These are phyloP conservation scores for Citrullus amarus DNA, from an alignment of 306 rosid genomes.

Conservation along the genomic window DNA sequence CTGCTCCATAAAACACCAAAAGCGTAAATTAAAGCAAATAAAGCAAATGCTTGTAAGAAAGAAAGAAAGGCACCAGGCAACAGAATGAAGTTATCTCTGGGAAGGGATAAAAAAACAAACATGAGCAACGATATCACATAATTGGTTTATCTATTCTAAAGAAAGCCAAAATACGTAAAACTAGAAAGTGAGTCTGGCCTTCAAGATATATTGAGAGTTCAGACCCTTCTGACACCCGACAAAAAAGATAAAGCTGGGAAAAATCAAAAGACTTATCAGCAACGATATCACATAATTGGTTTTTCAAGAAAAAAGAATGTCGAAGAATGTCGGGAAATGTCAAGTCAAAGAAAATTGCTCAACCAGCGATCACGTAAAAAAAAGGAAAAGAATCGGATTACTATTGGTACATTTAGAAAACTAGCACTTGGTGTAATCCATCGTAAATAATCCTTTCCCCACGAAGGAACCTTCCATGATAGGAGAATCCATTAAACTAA, in stretches of 20 bases:
- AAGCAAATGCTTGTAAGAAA: background rate
- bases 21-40: background rate
- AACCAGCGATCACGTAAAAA: background rate
- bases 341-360: background rate
- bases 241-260: background rate
- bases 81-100: background rate
- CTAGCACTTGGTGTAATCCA: background rate
- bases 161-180: background rate
- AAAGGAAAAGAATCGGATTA: background rate
- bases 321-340: background rate
- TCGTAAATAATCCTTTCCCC: background rate
- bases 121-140: too few species aligned
- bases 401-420: background rate
- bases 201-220: background rate
- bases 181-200: background rate
- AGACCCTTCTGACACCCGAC: background rate
- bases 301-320: background rate
- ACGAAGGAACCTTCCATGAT: background rate
- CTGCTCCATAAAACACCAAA: conserved; percentile 1
- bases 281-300: background rate
- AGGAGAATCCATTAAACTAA: background rate
- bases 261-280: background rate
- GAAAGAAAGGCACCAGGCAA: background rate
- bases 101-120: too few species aligned
- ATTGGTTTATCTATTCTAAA: background rate